A percentile compares a stretch with the other conserved stretches of the same genome.
Evolutionary conservation across 1,284 basidiomycete genomes (phyloP).

Genomic region (Anthracocystis setariae): DNA sequence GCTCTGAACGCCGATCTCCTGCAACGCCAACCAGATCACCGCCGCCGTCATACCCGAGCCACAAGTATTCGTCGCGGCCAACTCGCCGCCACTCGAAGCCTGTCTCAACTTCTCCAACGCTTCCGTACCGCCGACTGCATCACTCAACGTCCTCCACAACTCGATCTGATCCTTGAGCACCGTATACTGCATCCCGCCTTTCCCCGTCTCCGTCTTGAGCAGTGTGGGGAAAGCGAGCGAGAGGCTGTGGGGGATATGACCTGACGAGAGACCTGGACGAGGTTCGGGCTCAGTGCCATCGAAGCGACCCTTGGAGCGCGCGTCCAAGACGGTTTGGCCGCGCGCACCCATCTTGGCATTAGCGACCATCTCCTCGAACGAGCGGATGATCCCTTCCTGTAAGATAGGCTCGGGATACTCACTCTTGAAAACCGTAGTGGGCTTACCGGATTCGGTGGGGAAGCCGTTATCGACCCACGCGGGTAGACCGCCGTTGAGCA

Average conservation of each 20-base stretch:
- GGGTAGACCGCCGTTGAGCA: constrained; percentile 64
- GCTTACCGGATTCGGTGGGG: constrained; percentile 44
- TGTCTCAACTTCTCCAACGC: constrained; percentile 63
- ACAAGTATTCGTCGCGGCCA: constrained; percentile 63
- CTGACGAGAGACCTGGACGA: constrained; percentile 83
- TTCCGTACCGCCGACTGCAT: constrained; percentile 73
- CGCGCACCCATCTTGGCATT: constrained; percentile 74
- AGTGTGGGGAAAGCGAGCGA: constrained; percentile 86
- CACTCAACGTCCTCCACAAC: constrained; percentile 71
- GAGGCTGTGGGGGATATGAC: constrained; percentile 89
- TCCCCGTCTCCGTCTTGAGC: constrained; percentile 71
- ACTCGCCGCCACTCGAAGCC: constrained; percentile 51
- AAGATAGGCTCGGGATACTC: constrained; percentile 72
- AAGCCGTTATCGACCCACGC: constrained; percentile 56
- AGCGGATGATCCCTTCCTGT: constrained; percentile 73
- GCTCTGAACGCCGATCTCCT: constrained; percentile 74
- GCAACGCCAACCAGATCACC: constrained; percentile 86
- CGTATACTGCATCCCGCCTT: constrained; percentile 65
- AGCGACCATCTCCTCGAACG: constrained; percentile 82
- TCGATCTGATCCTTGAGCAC: constrained; percentile 63
- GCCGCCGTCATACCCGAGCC: constrained; percentile 91
- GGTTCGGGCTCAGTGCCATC: constrained; percentile 86
- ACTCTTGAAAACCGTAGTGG: constrained; percentile 13
- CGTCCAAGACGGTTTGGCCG: constrained; percentile 84
- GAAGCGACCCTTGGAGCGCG: constrained; percentile 81